A percentile compares a stretch with the other conserved stretches of the same genome.
Conservation (phyloP, 1,284 basidiomycete genomes). For the Taiwanofungus camphoratus region DNA sequence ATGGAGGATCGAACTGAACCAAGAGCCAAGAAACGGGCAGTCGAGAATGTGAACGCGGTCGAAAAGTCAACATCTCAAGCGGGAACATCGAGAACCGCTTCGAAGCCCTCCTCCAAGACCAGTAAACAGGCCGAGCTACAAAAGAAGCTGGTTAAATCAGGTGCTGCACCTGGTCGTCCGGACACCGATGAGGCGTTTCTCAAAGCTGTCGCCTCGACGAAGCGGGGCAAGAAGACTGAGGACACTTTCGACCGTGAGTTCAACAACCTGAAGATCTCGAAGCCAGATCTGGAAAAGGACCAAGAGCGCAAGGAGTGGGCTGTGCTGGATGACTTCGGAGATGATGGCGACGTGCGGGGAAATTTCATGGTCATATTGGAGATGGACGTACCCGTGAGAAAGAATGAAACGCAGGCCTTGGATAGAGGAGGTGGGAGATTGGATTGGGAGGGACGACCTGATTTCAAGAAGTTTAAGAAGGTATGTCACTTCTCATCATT, state of each 20-base stretch:
- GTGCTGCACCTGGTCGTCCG: constrained; percentile 42
- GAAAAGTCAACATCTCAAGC: not conserved
- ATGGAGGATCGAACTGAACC: constrained; percentile 31
- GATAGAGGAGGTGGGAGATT: constrained; percentile 22
- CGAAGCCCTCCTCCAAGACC: constrained; percentile 10
- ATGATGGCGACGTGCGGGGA: constrained; percentile 59
- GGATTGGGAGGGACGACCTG: constrained; percentile 55
- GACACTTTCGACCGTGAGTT: constrained; percentile 83
- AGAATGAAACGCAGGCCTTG: constrained; percentile 14
- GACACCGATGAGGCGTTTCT: constrained; percentile 68
- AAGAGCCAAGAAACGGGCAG: constrained; percentile 35
- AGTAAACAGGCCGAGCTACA: constrained; percentile 10
- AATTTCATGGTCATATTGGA: constrained; percentile 86
- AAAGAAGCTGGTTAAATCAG: constrained; percentile 21
- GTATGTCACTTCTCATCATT: constrained; percentile 31
- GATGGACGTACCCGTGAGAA: constrained; percentile 47
- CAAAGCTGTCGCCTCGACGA: constrained; percentile 68
- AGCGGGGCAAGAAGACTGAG: constrained; percentile 61
- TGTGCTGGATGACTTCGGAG: constrained; percentile 69
- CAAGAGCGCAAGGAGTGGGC: constrained; percentile 51
- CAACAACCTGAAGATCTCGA: constrained; percentile 74
- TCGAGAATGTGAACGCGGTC: constrained; percentile 32
- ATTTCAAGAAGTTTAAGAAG: constrained; percentile 88
- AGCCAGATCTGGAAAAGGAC: constrained; percentile 44
- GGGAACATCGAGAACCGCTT: not conserved